Base-by-base conservation (phyloP, 1,139 yeast species). In the Protomyces lactucae-debilis region DNA sequence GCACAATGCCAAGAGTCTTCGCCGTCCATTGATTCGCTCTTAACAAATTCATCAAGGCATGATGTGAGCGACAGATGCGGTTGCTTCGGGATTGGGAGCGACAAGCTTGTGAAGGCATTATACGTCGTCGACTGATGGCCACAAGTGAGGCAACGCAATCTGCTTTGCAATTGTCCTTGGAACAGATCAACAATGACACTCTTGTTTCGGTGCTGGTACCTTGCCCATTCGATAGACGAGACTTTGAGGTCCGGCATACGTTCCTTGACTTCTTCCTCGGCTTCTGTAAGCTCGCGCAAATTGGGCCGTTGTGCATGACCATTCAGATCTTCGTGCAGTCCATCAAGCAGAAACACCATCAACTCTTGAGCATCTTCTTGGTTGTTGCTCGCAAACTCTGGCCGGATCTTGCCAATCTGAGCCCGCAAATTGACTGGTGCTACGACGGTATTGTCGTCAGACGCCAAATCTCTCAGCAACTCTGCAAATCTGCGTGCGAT, bases 301-400 rank as follows among this genome's bases (percentile, higher is more conserved):
- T 84, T 79, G 2, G 82, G 80, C 60, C 78, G 78, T 52, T 79
- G 81, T 18, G 86, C 86, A 76, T 84, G 83, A 69, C 85, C 86
- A 71, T 89, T 89, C 67, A 93, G 78, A 72, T 93, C 99, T 72
- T 90, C 96, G 73, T 93, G 98, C 40, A 93, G 76, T 0, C 91
- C 86, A 74, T 91, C 98, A 57, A 93, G 78, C 18, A 93, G 73
- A 71, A 90, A 91, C 64, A 88, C 89, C 68, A 93, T 79, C 73
- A 91, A 91, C 73, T 93, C 98, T 66, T 91, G 91, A 69, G 96
- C 89, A 74, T 93, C 99, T 73, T 93, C 99, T 75, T 93, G 98
- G 64, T 89, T 92, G 69, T 76, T 79, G n/a, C 87, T 85, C 12
- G 83, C 83, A 75, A 89, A 89, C 36, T 84, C 81, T 0, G 87